Evolutionary conservation across 1,284 basidiomycete species (phyloP), one percentile per base, ranked within the genome.

Genomic region (Papiliotrema terrestris): DNA sequence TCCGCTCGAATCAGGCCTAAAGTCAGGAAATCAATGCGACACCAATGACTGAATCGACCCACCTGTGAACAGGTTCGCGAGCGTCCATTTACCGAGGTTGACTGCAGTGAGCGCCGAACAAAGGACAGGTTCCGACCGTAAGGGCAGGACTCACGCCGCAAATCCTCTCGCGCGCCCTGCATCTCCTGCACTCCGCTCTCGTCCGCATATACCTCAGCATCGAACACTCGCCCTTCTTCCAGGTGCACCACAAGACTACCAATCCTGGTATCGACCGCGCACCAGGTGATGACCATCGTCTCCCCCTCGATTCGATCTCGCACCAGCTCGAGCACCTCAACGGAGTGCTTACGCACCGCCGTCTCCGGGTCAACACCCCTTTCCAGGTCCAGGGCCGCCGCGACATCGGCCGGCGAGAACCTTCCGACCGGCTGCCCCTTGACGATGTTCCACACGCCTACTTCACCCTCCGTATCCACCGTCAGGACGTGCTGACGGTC

Each of bases 121-220:
- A 19, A 36, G 9, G 44, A 67, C 57, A 44, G 36, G 54, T 19
- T 48, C 55, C 48, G 49, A 45, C 17, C 41, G 14, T 17, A n/a
- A 17, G 6, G 3, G 25, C 29, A n/a, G n/a, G 3, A 84, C 88
- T 71, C 62, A 93, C 91, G 70, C 74, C 89, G 83, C 14, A 85
- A 81, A 68, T 98, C 94, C 47, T 93, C 90, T 22, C 54, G 49
- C 60, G 84, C 82, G 48, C 80, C 77, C 23, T 80, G 79, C 52
- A 85, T 82, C 29, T 78, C 76, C 8, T 73, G 78, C 72, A 84
- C 85, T 23, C 85, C 89, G 52, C 85, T 84, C 75, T 98, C 95
- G 72, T 98, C 94, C 3, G 88, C 85, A 71, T 96, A 98, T 3
- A 95, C 85, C 77, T 98, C 96, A 11, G 91, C 90, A 58, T 97